Base-by-base conservation (phyloP, 306 rosid genomes). In the Lathyrus tuberosus region DNA sequence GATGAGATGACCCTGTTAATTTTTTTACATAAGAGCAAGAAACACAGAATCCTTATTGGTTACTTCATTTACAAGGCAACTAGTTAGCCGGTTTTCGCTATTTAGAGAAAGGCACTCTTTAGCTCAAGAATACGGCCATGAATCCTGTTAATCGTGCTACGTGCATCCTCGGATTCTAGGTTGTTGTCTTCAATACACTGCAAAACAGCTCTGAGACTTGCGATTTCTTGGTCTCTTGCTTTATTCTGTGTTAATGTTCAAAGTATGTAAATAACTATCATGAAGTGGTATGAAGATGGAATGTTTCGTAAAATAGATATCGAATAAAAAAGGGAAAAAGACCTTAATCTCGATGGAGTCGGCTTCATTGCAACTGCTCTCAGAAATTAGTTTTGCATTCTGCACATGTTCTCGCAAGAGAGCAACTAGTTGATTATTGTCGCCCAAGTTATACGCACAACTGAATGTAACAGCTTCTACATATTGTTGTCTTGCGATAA, bases 311-410 rank as follows among this genome's bases (percentile, higher is more conserved):
- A 66, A 40, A 66, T 26, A 22, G 15, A 22, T 41, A 3, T 9
- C 22, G 12, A 73, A n/a, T 28, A 67, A 30, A 56, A 3, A 65
- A 26, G 8, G n/a, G 8, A 30, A 13, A 5, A 3, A 41, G 75
- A 82, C 85, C 78, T 82, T 77, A 48, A 18, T 77, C 73, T 81
- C 69, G 10, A 17, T 48, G 52, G 74, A 5, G 13, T 63, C 49
- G 47, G 37, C 14, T 18, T 58, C 18, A 12, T 6, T 51, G 79
- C 56, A 58, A 41, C 59, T 31, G 26, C 44, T 67, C 67, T 62
- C 57, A 46, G 28, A 47, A 46, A 46, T 26, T 22, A 44, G 56
- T 65, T 65, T 44, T 44, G 54, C 57, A 65, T 44, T 65, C 42
- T 44, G 41, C 52, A 26, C 35, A 3, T 44, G 20, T 43, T 44